phyloP scores from a whole-genome alignment of 1,139 yeast species.

The Yamadazyma oceani region DNA sequence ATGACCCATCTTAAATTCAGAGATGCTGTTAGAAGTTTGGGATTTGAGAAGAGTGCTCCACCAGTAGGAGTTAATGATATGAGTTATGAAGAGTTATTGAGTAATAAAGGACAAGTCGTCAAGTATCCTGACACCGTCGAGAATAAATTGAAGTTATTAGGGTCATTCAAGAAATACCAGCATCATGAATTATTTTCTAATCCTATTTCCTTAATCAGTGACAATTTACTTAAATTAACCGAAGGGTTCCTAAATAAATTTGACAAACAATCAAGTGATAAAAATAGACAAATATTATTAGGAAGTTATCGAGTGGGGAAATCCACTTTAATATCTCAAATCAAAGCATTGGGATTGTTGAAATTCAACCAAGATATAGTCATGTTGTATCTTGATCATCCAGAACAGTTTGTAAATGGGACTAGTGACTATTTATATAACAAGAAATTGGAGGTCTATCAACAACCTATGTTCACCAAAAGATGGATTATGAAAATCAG shows the following conservation, averaged over 20 bases:
- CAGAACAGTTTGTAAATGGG: constrained; percentile 67
- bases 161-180: constrained; percentile 64
- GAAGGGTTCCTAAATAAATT: constrained; percentile 28
- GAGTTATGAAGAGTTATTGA: constrained; percentile 12
- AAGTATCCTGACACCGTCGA: constrained; percentile 24
- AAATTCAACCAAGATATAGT: constrained; percentile 46
- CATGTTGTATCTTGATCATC: constrained; percentile 65
- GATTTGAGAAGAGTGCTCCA: constrained; percentile 34
- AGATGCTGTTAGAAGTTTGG: constrained; percentile 40
- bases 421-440: constrained; percentile 65
- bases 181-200: constrained; percentile 59
- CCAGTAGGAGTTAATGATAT: constrained; percentile 18
- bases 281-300: constrained; percentile 56
- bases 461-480: constrained; percentile 80
- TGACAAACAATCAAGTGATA: constrained; percentile 23
- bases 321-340: constrained; percentile 70
- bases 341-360: constrained; percentile 57
- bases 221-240: constrained; percentile 29
- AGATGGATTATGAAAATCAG: constrained; percentile 58
- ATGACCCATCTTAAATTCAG: constrained; percentile 44
- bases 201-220: constrained; percentile 55
- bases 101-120: constrained; percentile 19
- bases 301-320: constrained; percentile 86
- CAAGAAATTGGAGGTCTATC: constrained; percentile 48
- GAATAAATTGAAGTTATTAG: constrained; percentile 36